phyloP scores from a whole-genome alignment of 257 asterid genomes.

The Ligustrum vulgare region DNA sequence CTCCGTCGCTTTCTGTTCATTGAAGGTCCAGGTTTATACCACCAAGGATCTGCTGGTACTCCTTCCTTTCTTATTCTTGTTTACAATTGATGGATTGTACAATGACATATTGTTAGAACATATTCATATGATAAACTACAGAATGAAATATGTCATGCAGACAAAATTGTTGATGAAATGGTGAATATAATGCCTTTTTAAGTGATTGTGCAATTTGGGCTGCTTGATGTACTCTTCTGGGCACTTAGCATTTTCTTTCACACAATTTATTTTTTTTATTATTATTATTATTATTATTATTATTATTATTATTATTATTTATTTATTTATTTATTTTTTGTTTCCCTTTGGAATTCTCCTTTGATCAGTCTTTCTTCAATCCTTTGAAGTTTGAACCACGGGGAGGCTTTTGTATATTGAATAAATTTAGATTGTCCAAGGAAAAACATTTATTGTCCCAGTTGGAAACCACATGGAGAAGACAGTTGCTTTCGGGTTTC shows the following conservation, averaged over 20 bases:
- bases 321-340: too few species aligned
- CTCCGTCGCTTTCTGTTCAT: constrained; percentile 76
- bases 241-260: not conserved
- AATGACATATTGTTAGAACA: not conserved
- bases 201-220: not conserved
- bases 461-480: not conserved
- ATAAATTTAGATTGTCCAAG: not conserved
- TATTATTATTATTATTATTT: too few species aligned
- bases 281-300: too few species aligned
- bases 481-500: not conserved
- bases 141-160: not conserved
- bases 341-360: not conserved
- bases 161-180: not conserved
- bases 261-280: too few species aligned
- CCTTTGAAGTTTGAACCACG: not conserved
- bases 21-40: constrained; percentile 81
- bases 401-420: not conserved
- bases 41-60: constrained; percentile 89
- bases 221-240: not conserved
- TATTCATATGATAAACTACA: not conserved
- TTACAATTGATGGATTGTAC: not conserved
- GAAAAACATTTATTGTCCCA: not conserved
- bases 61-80: not conserved
- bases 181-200: not conserved
- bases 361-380: not conserved